Base-by-base conservation (phyloP, 169 alveolate species). In the Eimeria acervulina region DNA sequence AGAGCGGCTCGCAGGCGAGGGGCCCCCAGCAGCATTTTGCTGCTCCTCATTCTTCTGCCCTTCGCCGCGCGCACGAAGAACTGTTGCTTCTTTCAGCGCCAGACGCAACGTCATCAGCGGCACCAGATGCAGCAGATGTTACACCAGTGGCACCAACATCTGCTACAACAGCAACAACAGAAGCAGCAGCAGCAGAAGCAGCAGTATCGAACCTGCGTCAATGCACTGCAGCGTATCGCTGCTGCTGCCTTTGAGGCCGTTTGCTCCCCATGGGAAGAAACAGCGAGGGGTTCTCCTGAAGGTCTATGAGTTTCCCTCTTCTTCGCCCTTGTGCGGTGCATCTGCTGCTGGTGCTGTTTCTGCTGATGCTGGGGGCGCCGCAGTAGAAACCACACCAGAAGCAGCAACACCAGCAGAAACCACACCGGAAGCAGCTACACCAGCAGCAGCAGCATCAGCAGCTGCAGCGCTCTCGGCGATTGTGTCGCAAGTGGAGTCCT, bases 381-480 rank as follows among this genome's bases (percentile, higher is more conserved):
- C 40, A 15, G 38, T 44, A 59, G 68, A 12, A 59, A 59, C 5
- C 8, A n/a, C 21, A 59, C n/a, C 68, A 59, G n/a, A 12, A 59
- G 68, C 68, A 59, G 68, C 66, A 55, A 42, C 80, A 68, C 44
- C 42, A 15, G 38, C 81, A 59, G 19, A 12, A 59, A 15, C 68
- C 21, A 21, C 3, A 59, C 28, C 68, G 8, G 68, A 59, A 0
- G 81, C 40, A 15, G 38, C 40, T 5, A n/a, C 21, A 59, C 21
- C 68, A 59, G 68, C 21, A 59, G 68, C 68, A 59, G 68, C 21
- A 59, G 68, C 66, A 55, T 10, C 68, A 59, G 81, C 81, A 70
- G 81, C 44, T 28, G 81, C 81, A 28, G 81, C 61, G 19, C 1
- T 76, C 6, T 40, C 87, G 19, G 19, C 26, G 44, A 23, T 28